Base-by-base conservation (phyloP, 2,329 filamentous ascomycete species). In the Hymenoscyphus fructigenus region DNA sequence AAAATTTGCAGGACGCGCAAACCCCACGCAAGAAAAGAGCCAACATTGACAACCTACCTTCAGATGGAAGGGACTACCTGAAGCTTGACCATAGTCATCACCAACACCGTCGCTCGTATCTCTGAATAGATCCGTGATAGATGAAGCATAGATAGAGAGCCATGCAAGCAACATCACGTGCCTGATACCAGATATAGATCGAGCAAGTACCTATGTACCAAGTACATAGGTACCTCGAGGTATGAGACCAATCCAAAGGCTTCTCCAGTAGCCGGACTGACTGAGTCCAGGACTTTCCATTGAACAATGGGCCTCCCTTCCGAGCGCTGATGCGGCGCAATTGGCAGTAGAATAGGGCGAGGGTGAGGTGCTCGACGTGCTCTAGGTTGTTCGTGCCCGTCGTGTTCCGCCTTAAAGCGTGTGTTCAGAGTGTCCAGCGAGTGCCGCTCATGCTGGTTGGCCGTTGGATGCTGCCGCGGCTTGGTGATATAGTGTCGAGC, bases 371-470 rank as follows among this genome's bases (percentile, higher is more conserved):
- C 44, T 50, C n/a, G 10, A 23, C 4, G 44, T 57, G 32, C 55
- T 17, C 26, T n/a, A 29, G 28, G 26, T 57, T n/a, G 12, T 34
- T 34, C 55, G 32, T 57, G 32, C 10, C 20, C 34, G 23, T 41
- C 32, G 32, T 38, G 29, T 59, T 41, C 32, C 29, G 29, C 57
- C 28, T 15, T 59, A 26, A 23, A 32, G 57, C 34, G 58, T 60
- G 57, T 17, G 57, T 29, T n/a, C 28, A 59, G 17, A 36, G 15
- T 41, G 17, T 38, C 7, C 20, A 41, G 17, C 12, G 57, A 38
- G 29, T 20, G 32, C 10, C 28, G 32, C 14, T 23, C 15, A 34
- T 34, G 29, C n/a, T 15, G 17, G 38, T 15, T 60, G 23, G 32
- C n/a, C 36, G n/a, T 26, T 26, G 38, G 36, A 44, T 15, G 10